Base-by-base conservation (phyloP, 257 asterid genomes). In the Jacaranda copaia region DNA sequence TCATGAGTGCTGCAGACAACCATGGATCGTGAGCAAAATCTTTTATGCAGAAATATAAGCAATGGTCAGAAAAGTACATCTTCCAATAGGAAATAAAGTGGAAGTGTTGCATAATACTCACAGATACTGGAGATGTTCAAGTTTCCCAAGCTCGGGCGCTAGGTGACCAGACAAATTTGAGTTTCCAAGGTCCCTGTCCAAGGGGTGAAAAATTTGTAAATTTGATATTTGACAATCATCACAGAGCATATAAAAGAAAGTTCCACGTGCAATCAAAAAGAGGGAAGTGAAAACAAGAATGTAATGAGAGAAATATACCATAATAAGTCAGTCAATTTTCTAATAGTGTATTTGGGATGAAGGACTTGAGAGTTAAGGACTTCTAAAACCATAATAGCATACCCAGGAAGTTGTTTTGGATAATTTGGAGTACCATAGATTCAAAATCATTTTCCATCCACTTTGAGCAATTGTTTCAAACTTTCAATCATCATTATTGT, bases 151-250 rank as follows among this genome's bases (percentile, higher is more conserved):
- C 71, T 92, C 97, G 38, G 91, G 83, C 65, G 86, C 92, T 42
- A 92, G 85, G 76, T 90, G 88, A 68, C 97, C 97, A 51, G 90
- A 85, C 77, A 92, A 80, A 56, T 90, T 87, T 53, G 95, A 86
- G 87, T 91, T 91, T 43, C 97, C 97, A 51, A 91, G 93, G 83
- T 91, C 97, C 84, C 97, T 91, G 80, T 68, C 72, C 53, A 79
- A 72, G 35, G 14, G 60, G 58, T 48, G 38, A 53, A 45, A 76
- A 69, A 75, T 68, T 32, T 58, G 58, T 72, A 69, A 65, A 77
- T 4, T 69, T 78, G 70, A 76, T 67, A 70, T 71, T 72, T 38
- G 1, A 32, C 35, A 49, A 20, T 42, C 64, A 82, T 32, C 14
- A 70, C 4, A 52, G 72, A 53, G 59, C 57, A 65, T 40, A 72